Evolutionary conservation across 1,284 basidiomycete genomes (phyloP).

Genomic region (Clitocybe nebularis): DNA sequence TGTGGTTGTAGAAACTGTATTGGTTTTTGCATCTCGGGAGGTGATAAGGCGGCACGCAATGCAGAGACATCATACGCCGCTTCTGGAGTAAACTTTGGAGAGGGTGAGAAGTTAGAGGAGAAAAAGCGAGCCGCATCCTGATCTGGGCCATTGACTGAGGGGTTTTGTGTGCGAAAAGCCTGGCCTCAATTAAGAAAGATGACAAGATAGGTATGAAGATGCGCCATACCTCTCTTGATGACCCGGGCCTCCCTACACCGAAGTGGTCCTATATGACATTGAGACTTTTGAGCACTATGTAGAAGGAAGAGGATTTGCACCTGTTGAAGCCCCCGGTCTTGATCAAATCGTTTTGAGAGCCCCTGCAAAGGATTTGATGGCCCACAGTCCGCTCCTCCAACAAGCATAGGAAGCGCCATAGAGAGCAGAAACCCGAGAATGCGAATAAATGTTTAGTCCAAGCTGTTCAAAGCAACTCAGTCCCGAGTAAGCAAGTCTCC

Average conservation of each 20-base stretch:
- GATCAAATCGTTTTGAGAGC: slow-evolving; percentile 72
- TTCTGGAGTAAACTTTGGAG: slow-evolving; percentile 29
- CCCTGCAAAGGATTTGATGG: slow-evolving; percentile 78
- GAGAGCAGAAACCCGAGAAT: too few relatives aligned
- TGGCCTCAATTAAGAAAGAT: slow-evolving; percentile 23
- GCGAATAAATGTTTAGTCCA: too few relatives aligned
- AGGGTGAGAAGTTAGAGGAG: slow-evolving; percentile 27
- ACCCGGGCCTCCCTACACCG: slow-evolving; percentile 47
- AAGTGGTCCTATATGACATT: slow-evolving; percentile 56
- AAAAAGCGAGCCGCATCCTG: slow-evolving; percentile 74
- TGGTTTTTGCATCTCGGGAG: slow-evolving; percentile 23
- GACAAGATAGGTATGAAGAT: background rate
- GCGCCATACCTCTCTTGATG: slow-evolving; percentile 52
- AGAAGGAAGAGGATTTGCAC: slow-evolving; percentile 32
- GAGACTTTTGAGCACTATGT: slow-evolving; percentile 5
- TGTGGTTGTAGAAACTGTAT: slow-evolving; percentile 27
- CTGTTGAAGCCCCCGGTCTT: slow-evolving; percentile 76
- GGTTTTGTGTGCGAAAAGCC: slow-evolving; percentile 62
- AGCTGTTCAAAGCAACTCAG: too few relatives aligned
- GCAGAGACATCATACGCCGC: slow-evolving; percentile 53
- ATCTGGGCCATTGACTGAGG: slow-evolving; percentile 39
- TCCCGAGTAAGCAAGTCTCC: background rate
- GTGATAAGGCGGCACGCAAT: slow-evolving; percentile 55
- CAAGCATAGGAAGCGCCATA: slow-evolving; percentile 76
- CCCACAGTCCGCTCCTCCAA: slow-evolving; percentile 73